These are phyloP conservation scores for Neurospora sp. DNA, from an alignment of 2,329 filamentous ascomycete genomes.

Conservation along the genomic window DNA sequence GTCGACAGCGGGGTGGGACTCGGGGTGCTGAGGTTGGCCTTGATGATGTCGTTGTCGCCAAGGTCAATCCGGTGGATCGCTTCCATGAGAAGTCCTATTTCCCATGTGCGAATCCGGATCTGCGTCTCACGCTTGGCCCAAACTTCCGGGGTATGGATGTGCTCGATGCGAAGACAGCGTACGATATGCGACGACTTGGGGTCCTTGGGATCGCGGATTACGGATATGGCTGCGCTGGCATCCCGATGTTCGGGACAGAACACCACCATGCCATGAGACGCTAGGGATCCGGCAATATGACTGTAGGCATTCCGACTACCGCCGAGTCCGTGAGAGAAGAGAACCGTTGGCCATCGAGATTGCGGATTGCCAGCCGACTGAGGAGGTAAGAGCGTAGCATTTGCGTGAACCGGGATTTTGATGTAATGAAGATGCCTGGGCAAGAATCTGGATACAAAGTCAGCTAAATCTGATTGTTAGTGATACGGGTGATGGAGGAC, in stretches of 20 bases:
- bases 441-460: slow-evolving; percentile 39
- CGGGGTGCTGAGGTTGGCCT: slow-evolving; percentile 42
- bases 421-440: slow-evolving; percentile 65
- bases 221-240: slow-evolving; percentile 65
- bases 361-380: slow-evolving; percentile 26
- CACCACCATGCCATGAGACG: slow-evolving; percentile 72
- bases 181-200: slow-evolving; percentile 27
- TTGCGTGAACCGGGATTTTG: slow-evolving; percentile 61
- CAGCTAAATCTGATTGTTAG: neutral
- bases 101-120: slow-evolving; percentile 67
- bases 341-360: slow-evolving; percentile 64
- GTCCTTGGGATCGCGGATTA: slow-evolving; percentile 53
- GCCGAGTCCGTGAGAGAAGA: slow-evolving; percentile 80
- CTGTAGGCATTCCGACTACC: slow-evolving; percentile 78
- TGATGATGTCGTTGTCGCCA: slow-evolving; percentile 27
- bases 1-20: slow-evolving; percentile 29
- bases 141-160: slow-evolving; percentile 54
- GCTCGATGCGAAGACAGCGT: slow-evolving; percentile 45
- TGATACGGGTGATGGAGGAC: slow-evolving; percentile 17
- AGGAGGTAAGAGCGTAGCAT: slow-evolving; percentile 51
- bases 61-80: slow-evolving; percentile 56
- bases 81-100: slow-evolving; percentile 61
- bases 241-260: slow-evolving; percentile 77
- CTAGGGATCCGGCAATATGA: slow-evolving; percentile 67
- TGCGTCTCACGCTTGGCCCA: slow-evolving; percentile 61